Evolutionary conservation across 1,139 yeast species (phyloP).

Genomic region (Nakaseomyces delphensis): DNA sequence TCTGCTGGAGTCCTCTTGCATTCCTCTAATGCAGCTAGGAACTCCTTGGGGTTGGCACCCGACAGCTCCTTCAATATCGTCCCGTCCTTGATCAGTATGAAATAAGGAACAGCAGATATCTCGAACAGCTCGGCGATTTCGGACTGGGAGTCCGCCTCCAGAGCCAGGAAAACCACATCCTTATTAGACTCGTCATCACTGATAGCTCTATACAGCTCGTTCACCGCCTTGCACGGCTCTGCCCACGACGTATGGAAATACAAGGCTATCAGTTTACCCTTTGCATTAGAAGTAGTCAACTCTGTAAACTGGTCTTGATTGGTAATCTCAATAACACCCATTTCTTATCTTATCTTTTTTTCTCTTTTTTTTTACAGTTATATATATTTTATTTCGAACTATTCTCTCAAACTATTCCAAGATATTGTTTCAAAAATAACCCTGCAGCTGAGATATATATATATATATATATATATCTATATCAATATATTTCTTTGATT

Average conservation of each 20-base stretch:
- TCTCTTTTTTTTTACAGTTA: not conserved
- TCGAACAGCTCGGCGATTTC: conserved; percentile 89
- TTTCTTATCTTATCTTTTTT: not conserved
- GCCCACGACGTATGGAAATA: conserved; percentile 98
- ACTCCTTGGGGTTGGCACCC: conserved; percentile 95
- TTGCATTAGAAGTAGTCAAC: conserved; percentile 60
- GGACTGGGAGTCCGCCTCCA: conserved; percentile 84
- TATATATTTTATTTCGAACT: not conserved
- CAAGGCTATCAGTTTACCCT: conserved; percentile 60
- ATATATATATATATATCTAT: not conserved
- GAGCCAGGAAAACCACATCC: conserved; percentile 50
- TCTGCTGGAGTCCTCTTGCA: conserved; percentile 19
- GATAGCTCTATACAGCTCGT: conserved; percentile 38
- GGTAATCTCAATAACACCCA: conserved; percentile 45
- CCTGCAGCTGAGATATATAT: too few relatives aligned
- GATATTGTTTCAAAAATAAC: too few relatives aligned
- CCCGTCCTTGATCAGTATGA: conserved; percentile 73
- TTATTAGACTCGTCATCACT: conserved; percentile 33
- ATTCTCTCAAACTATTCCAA: too few relatives aligned
- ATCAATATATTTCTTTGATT: not conserved
- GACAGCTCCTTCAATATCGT: conserved; percentile 84
- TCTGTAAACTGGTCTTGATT: conserved; percentile 81
- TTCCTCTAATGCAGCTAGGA: conserved; percentile 64
- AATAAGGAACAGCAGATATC: conserved; percentile 90
- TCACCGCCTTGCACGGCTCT: conserved; percentile 66